Evolutionary conservation across 2,329 filamentous ascomycete genomes (phyloP), one percentile per base, ranked within the genome.

Genomic region (Hypoxylon sp.): DNA sequence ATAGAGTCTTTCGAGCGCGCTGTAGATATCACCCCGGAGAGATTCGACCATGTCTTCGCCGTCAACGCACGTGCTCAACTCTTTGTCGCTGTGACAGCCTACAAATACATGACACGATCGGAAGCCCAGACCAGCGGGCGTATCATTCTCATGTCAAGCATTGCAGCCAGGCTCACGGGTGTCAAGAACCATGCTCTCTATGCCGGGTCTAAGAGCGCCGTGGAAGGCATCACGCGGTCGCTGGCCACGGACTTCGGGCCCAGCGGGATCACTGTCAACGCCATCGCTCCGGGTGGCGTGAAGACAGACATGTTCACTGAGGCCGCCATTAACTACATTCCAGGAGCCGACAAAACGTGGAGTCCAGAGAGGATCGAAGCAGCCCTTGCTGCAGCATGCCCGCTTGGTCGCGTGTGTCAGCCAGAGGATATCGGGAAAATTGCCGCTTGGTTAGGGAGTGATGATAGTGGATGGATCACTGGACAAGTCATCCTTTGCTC

Each of bases 301-400:
- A 64, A 64, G 32, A 41, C 61, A 3, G 61, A 64, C 6, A 64
- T 64, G 61, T 59, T 55, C 34, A 49, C 61, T 4, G 61, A 64
- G 17, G 55, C 55, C 7, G 61, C 61, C 3, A 55, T 56, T 13
- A 57, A 55, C n/a, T 64, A 64, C 11, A 60, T 64, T 38, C 61
- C 61, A 0, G 61, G 61, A 4, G 61, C 61, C 1, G 61, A 64
- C 19, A 55, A 38, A 25, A 43, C 61, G 13, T 64, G 61, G 61
- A 49, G 45, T 10, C 21, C 49, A 2, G 61, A 64, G 17, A 59
- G 30, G 41, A 50, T 64, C 10, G 61, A 64, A 14, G 25, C 28
- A 14, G 38, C 49, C 4, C 11, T 64, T 32, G 41, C 55, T 3
- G 13, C 28, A 4, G 9, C 48, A 7, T 64, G 61, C 14, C 61